phyloP scores from a whole-genome alignment of 345 rosid genomes.

The Microthlaspi erraticum region DNA sequence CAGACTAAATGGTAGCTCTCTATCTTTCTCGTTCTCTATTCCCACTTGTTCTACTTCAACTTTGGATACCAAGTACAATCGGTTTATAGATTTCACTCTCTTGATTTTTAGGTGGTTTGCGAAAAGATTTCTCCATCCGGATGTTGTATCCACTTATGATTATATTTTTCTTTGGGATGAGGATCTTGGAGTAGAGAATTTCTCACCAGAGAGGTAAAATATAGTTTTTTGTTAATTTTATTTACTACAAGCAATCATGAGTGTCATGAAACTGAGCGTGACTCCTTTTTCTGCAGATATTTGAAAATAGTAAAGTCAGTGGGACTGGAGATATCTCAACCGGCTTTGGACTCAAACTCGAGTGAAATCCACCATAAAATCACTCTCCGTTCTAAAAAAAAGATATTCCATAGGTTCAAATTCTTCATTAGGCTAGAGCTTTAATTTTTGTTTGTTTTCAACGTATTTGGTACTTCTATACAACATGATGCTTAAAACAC shows the following conservation, averaged over 20 bases:
- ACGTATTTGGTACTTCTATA: conserved; percentile 18
- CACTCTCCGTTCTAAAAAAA: conserved; percentile 74
- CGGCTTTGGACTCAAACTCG: conserved; percentile 89
- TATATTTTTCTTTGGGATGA: conserved; percentile 98
- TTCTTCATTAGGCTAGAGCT: background rate
- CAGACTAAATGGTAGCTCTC: conserved; percentile 96
- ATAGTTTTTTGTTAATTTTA: background rate
- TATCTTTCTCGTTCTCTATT: conserved; percentile 7
- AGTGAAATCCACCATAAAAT: conserved; percentile 92
- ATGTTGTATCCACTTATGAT: conserved; percentile 77
- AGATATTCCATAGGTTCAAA: conserved; percentile 71
- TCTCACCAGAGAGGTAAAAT: conserved; percentile 73
- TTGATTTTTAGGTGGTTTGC: conserved; percentile 88
- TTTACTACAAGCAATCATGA: conserved; percentile 5
- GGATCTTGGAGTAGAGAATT: conserved; percentile 87
- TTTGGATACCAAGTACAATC: background rate
- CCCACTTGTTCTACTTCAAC: background rate
- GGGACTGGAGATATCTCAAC: conserved; percentile 97
- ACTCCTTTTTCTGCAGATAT: conserved; percentile 57
- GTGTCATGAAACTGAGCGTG: background rate
- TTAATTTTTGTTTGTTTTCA: background rate
- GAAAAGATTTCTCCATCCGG: conserved; percentile 98
- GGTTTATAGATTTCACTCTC: background rate
- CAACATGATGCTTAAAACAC: conserved; percentile 25
- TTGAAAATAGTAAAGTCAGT: conserved; percentile 70